These are phyloP conservation scores for Boeremia exigua DNA, from an alignment of 2,329 filamentous ascomycete species.

Conservation along the genomic window DNA sequence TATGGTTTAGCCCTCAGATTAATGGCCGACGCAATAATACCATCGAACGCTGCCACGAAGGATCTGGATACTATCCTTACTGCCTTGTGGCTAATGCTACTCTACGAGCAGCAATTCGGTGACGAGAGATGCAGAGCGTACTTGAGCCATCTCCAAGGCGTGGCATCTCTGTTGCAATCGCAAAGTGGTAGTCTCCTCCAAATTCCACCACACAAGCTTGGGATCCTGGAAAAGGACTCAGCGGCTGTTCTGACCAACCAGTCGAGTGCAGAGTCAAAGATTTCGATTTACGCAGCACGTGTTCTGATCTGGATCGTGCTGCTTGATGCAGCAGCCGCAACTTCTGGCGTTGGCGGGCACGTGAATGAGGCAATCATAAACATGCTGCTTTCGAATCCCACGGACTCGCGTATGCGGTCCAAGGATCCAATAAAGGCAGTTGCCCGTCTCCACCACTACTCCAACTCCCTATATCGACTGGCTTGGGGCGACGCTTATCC, in stretches of 20 bases:
- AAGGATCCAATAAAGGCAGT: slow-evolving; percentile 23
- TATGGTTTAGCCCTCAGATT: slow-evolving; percentile 42
- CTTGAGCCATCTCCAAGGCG: slow-evolving; percentile 43
- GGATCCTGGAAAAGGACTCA: background rate
- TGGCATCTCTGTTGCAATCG: slow-evolving; percentile 37
- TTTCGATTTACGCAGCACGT: slow-evolving; percentile 45
- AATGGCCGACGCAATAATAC: slow-evolving; percentile 38
- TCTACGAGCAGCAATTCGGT: slow-evolving; percentile 50
- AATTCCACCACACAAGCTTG: slow-evolving; percentile 4
- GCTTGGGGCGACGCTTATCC: slow-evolving; percentile 47
- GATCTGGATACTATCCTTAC: slow-evolving; percentile 43
- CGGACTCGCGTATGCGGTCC: slow-evolving; percentile 5
- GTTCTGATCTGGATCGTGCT: slow-evolving; percentile 45
- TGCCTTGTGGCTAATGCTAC: slow-evolving; percentile 46
- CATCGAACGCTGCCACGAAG: slow-evolving; percentile 19
- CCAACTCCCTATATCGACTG: slow-evolving; percentile 42
- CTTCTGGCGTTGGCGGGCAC: slow-evolving; percentile 44
- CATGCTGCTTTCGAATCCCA: slow-evolving; percentile 14
- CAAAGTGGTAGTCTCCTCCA: slow-evolving; percentile 18
- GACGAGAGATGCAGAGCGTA: slow-evolving; percentile 41
- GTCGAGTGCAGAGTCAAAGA: slow-evolving; percentile 5
- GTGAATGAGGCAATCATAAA: slow-evolving; percentile 36
- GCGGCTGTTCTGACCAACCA: background rate
- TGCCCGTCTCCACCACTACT: slow-evolving; percentile 42
- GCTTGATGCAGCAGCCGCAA: slow-evolving; percentile 39